Percentiles rank a stretch among this genome's conserved stretches.
Conservation (phyloP, 2,329 filamentous ascomycete genomes). For the Didymella glomerata region DNA sequence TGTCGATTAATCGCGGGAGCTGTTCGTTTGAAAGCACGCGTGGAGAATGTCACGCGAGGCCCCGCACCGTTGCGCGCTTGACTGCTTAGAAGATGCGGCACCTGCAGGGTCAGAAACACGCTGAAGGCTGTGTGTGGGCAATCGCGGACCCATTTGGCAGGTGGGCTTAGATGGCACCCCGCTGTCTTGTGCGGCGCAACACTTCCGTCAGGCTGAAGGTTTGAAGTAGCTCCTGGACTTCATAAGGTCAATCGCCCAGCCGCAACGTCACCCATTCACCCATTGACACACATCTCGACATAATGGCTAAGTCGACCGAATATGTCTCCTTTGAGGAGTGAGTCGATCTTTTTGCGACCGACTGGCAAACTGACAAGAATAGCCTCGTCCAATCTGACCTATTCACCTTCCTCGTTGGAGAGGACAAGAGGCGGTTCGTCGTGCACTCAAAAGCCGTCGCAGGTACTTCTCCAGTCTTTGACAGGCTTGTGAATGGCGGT, state of each 20-base stretch:
- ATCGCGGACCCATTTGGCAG: constrained; percentile 1
- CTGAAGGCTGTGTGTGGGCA: constrained; percentile 4
- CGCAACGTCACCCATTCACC: background rate
- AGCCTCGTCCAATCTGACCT: constrained; percentile 33
- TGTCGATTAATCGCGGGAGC: too few species aligned
- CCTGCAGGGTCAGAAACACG: constrained; percentile 7
- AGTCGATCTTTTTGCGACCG: background rate
- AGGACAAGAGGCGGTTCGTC: constrained; percentile 24
- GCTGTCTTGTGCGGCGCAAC: constrained; percentile 10
- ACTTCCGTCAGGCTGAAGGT: background rate
- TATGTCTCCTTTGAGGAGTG: constrained; percentile 25
- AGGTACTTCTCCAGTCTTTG: constrained; percentile 27
- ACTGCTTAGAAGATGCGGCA: constrained; percentile 1
- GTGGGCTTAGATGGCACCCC: constrained; percentile 23
- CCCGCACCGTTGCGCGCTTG: background rate
- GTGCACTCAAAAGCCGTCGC: constrained; percentile 36
- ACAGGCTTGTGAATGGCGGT: constrained; percentile 31
- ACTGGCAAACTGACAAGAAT: background rate
- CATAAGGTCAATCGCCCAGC: background rate
- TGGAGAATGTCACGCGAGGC: background rate
- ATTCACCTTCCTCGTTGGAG: constrained; percentile 39
- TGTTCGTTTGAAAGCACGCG: too few species aligned
- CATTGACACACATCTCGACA: background rate
- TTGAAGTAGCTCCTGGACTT: background rate
- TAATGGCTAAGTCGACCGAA: constrained; percentile 14